phyloP scores from a whole-genome alignment of 352 stramenopile species.

The Phytophthora meadii region DNA sequence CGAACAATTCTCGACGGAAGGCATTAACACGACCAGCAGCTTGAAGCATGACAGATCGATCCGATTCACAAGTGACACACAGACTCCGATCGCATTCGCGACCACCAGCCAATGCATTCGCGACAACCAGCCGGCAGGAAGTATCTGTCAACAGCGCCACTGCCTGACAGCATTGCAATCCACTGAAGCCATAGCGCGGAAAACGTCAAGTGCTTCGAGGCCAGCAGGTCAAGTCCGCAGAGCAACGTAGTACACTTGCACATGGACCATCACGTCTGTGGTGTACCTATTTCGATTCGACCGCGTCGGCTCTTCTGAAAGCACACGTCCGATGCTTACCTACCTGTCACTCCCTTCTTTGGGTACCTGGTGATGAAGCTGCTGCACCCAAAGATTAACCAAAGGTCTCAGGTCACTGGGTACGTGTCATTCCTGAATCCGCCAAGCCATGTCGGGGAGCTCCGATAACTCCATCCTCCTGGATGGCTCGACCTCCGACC shows the following conservation, averaged over 20 bases:
- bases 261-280: not conserved
- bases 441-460: constrained; percentile 1
- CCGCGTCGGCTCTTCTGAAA: not conserved
- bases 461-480: constrained; percentile 23
- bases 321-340: constrained; percentile 1
- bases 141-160: not conserved
- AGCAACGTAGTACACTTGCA: constrained; percentile 9
- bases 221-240: too few species aligned
- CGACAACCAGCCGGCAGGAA: not conserved
- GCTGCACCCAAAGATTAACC: not conserved
- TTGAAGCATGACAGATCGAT: constrained; percentile 8
- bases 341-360: not conserved
- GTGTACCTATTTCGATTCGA: constrained; percentile 5
- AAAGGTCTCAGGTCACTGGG: constrained; percentile 1
- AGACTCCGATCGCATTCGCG: not conserved
- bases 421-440: constrained; percentile 14
- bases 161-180: constrained; percentile 12
- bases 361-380: too few species aligned
- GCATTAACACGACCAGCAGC: not conserved
- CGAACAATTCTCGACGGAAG: constrained; percentile 1
- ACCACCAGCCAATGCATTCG: not conserved
- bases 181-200: not conserved
- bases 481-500: constrained; percentile 42
- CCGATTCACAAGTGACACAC: constrained; percentile 22
- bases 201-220: constrained; percentile 10